A percentile compares a stretch with the other conserved stretches of the same genome.
phyloP scores from a whole-genome alignment of 352 stramenopile species.

The Phytophthora pisi region DNA sequence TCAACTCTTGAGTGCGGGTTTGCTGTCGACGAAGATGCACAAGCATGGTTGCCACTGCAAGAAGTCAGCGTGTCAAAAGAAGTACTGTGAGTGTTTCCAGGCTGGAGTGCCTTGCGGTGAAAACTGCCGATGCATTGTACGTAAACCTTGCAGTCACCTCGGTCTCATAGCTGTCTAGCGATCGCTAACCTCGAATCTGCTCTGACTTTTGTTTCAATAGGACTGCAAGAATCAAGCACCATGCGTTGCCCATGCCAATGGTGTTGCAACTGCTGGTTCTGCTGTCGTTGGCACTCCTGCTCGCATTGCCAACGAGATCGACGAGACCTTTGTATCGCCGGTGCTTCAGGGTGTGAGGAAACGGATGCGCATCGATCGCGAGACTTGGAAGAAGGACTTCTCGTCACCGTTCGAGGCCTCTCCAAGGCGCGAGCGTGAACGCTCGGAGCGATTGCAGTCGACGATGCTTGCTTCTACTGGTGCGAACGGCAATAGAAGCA shows the following conservation, averaged over 20 bases:
- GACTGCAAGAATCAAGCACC: slow-evolving; percentile 84
- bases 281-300: slow-evolving; percentile 22
- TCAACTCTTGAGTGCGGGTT: slow-evolving; percentile 17
- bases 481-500: neutral
- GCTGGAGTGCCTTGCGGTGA: slow-evolving; percentile 84
- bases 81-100: slow-evolving; percentile 98
- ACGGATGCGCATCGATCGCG: slow-evolving; percentile 66
- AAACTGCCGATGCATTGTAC: slow-evolving; percentile 91
- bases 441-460: slow-evolving; percentile 57
- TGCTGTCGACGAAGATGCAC: slow-evolving; percentile 80
- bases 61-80: slow-evolving; percentile 97
- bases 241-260: slow-evolving; percentile 46
- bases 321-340: slow-evolving; percentile 69
- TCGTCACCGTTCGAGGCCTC: slow-evolving; percentile 70
- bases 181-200: slow-evolving; percentile 9
- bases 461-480: slow-evolving; percentile 38
- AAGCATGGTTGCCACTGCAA: slow-evolving; percentile 97
- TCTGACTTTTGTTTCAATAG: slow-evolving; percentile 22
- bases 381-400: slow-evolving; percentile 75
- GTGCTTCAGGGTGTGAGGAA: slow-evolving; percentile 60
- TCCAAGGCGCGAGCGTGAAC: slow-evolving; percentile 51
- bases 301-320: slow-evolving; percentile 40
- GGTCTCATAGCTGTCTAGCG: neutral
- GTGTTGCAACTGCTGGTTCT: slow-evolving; percentile 27
- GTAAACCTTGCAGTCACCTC: slow-evolving; percentile 22